Conservation (phyloP, 495 filamentous ascomycete species). For the Echria macrotheca region DNA sequence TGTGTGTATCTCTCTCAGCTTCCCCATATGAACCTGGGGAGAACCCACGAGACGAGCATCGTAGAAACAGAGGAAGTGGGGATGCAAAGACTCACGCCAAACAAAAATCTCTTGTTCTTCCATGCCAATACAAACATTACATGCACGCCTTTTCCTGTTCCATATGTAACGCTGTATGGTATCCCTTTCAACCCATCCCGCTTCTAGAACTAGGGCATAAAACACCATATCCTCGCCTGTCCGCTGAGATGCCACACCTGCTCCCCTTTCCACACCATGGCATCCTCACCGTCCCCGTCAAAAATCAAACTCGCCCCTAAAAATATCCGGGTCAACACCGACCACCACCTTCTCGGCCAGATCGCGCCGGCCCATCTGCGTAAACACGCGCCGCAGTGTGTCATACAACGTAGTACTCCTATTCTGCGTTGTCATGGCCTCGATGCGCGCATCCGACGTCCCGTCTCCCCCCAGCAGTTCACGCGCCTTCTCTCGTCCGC, state of each 20-base stretch:
- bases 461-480: constrained; percentile 65
- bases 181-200: too few relatives aligned
- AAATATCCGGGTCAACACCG: constrained; percentile 86
- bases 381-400: constrained; percentile 86
- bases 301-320: constrained; percentile 61
- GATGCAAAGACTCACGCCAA: too few relatives aligned
- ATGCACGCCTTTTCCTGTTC: too few relatives aligned
- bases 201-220: too few relatives aligned
- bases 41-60: too few relatives aligned
- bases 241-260: constrained; percentile 17
- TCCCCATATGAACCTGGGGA: too few relatives aligned
- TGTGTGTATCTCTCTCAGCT: too few relatives aligned
- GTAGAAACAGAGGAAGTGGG: too few relatives aligned
- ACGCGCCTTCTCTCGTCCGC: constrained; percentile 72
- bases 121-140: too few relatives aligned
- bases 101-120: too few relatives aligned
- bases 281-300: constrained; percentile 28
- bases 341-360: constrained; percentile 78
- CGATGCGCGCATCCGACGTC: constrained; percentile 58
- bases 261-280: background rate
- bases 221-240: constrained; percentile 12
- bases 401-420: constrained; percentile 95
- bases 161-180: too few relatives aligned
- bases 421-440: constrained; percentile 83
- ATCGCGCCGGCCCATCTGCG: constrained; percentile 86